Evolutionary conservation across 129 eudicot genomes (phyloP), one percentile per base, ranked within the genome.

Genomic region (Lactuca saligna): DNA sequence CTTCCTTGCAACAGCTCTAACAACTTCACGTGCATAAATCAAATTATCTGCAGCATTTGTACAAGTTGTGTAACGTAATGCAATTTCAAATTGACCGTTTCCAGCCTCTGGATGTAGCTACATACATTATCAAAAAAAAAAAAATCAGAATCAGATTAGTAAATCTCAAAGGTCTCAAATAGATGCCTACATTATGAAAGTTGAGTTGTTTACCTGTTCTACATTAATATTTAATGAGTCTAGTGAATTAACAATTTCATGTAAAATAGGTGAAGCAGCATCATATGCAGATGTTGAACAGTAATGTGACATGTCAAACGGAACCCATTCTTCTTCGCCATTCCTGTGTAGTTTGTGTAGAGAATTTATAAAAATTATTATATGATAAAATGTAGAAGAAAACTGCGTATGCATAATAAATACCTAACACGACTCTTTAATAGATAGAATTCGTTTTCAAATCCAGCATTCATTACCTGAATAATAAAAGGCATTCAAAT

Each of bases 51-150:
- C 97, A 65, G 99, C 97, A 46, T 44, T 69, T 54, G 73, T 70
- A 70, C 99, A 94, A 61, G 25, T 50, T 7, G 97, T 87, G 80
- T 94, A 91, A 14, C 87, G 86, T 65, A 83, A 42, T 57, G 85
- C 92, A 56, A 94, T 53, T 78, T 94, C 99, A 79, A 77, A 94
- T 71, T 94, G 99, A 54, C 99, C 99, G 33, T 77, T 76, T 55
- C 99, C 99, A 70, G 96, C 78, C 80, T 94, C 99, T 73, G 97
- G 82, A 80, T 94, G 99, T 70, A 90, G 68, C 99, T 93, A 71
- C 57, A 74, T 34, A 51, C 20, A 20, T 20, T 20, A 78, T 71
- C 74, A 50, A 56, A 51, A 44, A 67, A 68, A 42, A 15, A 42
- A 65, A 70, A 68, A 51, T 13, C 61, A 53, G 38, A 17, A 44